phyloP scores from a whole-genome alignment of 1,284 basidiomycete genomes.

The Hymenochaete sp. region DNA sequence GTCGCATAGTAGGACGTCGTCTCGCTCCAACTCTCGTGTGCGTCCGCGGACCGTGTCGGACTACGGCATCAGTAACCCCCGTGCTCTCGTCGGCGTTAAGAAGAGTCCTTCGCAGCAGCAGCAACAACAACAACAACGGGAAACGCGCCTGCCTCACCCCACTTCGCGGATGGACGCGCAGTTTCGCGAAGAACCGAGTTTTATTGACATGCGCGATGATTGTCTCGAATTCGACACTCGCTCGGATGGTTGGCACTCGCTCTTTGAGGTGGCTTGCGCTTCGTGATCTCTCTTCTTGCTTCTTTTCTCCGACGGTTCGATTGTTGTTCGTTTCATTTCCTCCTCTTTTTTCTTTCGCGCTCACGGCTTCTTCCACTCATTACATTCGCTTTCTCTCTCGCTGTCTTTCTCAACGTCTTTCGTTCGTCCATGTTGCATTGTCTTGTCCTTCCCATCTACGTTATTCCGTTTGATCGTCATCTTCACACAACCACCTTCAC shows the following conservation, averaged over 20 bases:
- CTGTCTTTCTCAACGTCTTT: background rate
- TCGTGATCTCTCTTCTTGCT: slow-evolving; percentile 4
- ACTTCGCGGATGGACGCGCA: background rate
- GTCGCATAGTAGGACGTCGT: background rate
- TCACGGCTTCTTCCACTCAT: background rate
- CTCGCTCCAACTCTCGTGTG: background rate
- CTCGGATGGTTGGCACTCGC: slow-evolving; percentile 15
- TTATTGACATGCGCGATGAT: slow-evolving; percentile 18
- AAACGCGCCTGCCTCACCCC: background rate
- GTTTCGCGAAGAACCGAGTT: slow-evolving; percentile 15
- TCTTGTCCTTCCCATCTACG: too few species aligned
- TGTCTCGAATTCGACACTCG: slow-evolving; percentile 14
- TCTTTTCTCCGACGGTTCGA: background rate
- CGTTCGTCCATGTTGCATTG: background rate
- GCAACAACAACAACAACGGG: background rate
- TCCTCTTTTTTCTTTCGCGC: background rate
- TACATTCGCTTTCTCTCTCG: background rate
- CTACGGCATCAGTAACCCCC: slow-evolving; percentile 2
- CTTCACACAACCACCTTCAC: background rate
- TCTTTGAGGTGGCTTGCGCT: slow-evolving; percentile 16
- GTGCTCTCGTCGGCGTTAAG: background rate
- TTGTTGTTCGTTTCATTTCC: background rate
- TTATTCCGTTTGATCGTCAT: too few species aligned
- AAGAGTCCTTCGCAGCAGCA: background rate
- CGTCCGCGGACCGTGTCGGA: slow-evolving; percentile 11